Evolutionary conservation across 331 rosid species (phyloP).

Genomic region (Quercus phellos): DNA sequence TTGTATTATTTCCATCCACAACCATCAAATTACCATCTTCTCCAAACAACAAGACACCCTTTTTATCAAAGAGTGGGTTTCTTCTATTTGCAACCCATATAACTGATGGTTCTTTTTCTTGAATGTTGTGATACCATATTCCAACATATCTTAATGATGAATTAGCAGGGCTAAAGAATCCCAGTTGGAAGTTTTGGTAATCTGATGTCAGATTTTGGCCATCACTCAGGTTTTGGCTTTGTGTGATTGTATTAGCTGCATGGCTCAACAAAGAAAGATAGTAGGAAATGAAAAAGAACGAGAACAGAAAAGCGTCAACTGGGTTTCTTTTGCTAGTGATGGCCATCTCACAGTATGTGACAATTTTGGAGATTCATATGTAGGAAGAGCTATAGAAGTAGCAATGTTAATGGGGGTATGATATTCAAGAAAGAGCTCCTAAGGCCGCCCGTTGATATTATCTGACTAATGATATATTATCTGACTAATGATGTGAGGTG

Average conservation of each 20-base stretch:
- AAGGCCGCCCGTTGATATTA: background rate
- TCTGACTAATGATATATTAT: background rate
- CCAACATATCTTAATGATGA: constrained; percentile 57
- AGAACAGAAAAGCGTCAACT: background rate
- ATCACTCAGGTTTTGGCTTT: constrained; percentile 21
- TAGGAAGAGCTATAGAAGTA: background rate
- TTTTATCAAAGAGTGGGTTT: constrained; percentile 33
- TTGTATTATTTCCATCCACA: constrained; percentile 19
- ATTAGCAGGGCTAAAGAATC: constrained; percentile 50
- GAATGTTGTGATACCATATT: constrained; percentile 48
- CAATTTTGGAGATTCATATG: background rate
- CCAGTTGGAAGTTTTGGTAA: constrained; percentile 37
- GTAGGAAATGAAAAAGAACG: constrained; percentile 11
- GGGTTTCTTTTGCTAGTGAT: constrained; percentile 7
- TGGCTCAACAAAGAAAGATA: constrained; percentile 17
- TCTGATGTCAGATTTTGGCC: constrained; percentile 40
- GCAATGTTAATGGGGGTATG: background rate
- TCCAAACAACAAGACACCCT: constrained; percentile 37
- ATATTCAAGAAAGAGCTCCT: background rate
- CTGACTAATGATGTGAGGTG: too few species aligned
- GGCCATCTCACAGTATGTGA: background rate
- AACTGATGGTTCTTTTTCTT: background rate
- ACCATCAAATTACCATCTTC: constrained; percentile 52
- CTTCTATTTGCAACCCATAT: constrained; percentile 83
- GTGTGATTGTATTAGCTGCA: constrained; percentile 30